phyloP scores from a whole-genome alignment of 2,329 filamentous ascomycete genomes.

The Cladosporium phlei region DNA sequence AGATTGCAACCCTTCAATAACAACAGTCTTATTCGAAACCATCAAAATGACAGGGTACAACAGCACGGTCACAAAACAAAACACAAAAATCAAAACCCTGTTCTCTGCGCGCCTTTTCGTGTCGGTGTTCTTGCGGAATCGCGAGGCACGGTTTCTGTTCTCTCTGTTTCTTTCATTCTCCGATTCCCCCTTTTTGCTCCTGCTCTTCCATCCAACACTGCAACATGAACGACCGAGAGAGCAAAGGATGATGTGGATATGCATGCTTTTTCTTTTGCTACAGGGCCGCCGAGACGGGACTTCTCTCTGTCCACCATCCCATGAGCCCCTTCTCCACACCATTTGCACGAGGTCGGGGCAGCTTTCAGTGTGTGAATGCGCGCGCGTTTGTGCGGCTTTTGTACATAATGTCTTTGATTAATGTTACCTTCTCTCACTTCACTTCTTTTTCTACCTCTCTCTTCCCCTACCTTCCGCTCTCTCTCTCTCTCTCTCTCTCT shows the following conservation, averaged over 20 bases:
- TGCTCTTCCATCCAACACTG: neutral
- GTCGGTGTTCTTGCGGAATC: neutral
- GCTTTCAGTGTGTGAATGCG: neutral
- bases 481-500: no score
- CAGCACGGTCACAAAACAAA: constrained; percentile 4
- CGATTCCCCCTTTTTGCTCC: neutral
- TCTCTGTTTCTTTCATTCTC: neutral
- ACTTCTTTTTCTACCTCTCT: constrained; percentile 75
- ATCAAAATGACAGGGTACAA: constrained; percentile 5
- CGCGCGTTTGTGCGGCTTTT: constrained; percentile 14
- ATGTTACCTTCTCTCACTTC: constrained; percentile 63
- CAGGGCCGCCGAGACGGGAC: no score
- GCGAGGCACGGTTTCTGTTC: constrained; percentile 3
- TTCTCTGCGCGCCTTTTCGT: neutral
- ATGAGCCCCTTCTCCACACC: no score
- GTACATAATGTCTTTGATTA: constrained; percentile 28
- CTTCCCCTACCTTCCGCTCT: no score
- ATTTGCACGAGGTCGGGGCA: no score
- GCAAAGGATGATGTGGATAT: neutral
- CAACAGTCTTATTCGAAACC: no score
- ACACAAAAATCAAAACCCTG: no score
- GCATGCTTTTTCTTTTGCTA: no score
- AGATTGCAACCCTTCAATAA: constrained; percentile 2
- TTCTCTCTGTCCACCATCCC: no score
- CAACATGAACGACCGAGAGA: constrained; percentile 1